Base-by-base conservation (phyloP, 2,329 filamentous ascomycete genomes). In the Leptoxyphium fumago region DNA sequence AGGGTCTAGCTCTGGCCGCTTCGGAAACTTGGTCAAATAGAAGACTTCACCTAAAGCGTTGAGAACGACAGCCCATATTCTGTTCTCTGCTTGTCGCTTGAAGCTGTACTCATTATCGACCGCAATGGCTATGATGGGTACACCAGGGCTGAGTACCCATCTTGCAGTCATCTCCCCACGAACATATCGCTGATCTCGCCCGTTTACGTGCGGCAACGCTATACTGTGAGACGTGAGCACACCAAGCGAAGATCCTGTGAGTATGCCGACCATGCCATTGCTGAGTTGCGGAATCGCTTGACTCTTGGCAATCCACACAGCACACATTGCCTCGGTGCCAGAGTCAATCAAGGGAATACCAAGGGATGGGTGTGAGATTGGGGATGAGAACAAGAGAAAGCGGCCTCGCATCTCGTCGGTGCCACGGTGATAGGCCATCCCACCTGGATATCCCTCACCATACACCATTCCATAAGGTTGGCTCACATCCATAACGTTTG, bases 1-100 rank as follows among this genome's bases (percentile, higher is more conserved):
- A 45, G 71, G 70, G 29, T 69, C 66, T 4, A 68, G 53, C 7
- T 74, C 68, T 15, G 73, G 67, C 30, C 71, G 70, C 21, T 62
- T 70, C 0, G 85, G 86, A 6, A 80, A 71, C 41, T 84, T 78
- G 1, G 75, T 82, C 1, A 96, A 69, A 53, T 89, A 94, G 61
- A 82, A 96, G 0, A 94, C 69, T 61, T 98, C 91, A 1, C 91
- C 91, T 8, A 98, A 69, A 0, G 91, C 89, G 59, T 98, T 98
- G 43, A 98, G 65, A n/a, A 78, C 84, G 38, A 89, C 81, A n/a
- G 84, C 86, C 86, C 87, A 96, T 10, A 91, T 75, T 26, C 88
- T 79, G 10, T 77, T 75, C 41, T 79, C 69, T 3, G 74, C 67
- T 57, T 80, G 80, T 28, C 88, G 79, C 52, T 78, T 80, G 21